phyloP scores from a whole-genome alignment of 805 yeast genomes.

The Millerozyma miso region DNA sequence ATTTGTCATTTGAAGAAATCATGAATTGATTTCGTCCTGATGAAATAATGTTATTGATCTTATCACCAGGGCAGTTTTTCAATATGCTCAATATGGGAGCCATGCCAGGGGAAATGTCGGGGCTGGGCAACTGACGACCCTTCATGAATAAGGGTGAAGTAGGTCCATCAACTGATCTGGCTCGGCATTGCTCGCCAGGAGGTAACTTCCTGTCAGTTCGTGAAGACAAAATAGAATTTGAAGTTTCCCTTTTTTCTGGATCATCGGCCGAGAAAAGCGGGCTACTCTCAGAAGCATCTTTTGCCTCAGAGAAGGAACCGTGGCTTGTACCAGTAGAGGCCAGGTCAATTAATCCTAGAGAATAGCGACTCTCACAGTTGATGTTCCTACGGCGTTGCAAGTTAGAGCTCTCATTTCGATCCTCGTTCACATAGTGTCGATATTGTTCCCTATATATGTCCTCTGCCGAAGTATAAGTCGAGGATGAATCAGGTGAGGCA shows the following conservation, averaged over 20 bases:
- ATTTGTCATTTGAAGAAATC: neutral
- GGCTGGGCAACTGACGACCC: constrained; percentile 23
- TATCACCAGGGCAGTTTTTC: constrained; percentile 13
- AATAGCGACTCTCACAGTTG: neutral
- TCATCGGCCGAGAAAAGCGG: neutral
- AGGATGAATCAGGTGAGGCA: neutral
- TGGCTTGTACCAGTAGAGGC: neutral
- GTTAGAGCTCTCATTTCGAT: neutral
- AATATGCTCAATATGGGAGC: constrained; percentile 30
- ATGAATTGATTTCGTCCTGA: neutral
- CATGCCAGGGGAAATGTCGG: constrained; percentile 36
- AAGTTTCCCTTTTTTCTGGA: neutral
- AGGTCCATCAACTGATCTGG: constrained; percentile 1
- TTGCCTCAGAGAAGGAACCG: neutral
- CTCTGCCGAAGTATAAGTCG: neutral
- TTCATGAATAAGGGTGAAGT: neutral
- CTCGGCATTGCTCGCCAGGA: neutral
- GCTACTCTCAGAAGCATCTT: neutral
- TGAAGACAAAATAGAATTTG: neutral
- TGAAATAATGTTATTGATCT: neutral
- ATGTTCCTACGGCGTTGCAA: no score
- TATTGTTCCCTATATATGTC: neutral
- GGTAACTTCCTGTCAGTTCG: neutral
- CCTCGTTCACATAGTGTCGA: neutral
- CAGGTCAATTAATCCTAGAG: neutral